Conservation (phyloP, 306 rosid species). For the Trifolium dubium region DNA sequence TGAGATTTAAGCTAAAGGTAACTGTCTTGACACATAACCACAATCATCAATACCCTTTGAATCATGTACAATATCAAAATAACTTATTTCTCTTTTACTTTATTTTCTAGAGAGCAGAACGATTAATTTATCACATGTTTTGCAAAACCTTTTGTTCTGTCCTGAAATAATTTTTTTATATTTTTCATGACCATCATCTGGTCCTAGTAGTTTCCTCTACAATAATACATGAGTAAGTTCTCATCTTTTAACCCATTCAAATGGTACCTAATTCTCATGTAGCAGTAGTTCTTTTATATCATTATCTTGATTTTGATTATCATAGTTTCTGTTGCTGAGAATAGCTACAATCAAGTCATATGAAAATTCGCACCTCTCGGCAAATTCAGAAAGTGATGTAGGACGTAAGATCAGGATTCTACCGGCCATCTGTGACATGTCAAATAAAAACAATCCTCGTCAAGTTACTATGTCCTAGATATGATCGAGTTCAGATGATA, state of each 20-base stretch:
- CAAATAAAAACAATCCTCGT: slow-evolving; percentile 35
- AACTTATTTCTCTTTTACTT: not conserved
- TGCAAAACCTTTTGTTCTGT: slow-evolving; percentile 3
- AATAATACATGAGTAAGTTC: not conserved
- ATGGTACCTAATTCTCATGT: slow-evolving; percentile 8
- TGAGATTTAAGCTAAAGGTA: too few species aligned
- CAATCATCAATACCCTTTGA: not conserved
- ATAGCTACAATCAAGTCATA: slow-evolving; percentile 16
- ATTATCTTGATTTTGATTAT: not conserved
- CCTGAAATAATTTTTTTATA: slow-evolving; percentile 12
- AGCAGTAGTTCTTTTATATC: slow-evolving; percentile 11
- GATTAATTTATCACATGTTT: not conserved
- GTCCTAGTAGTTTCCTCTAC: not conserved
- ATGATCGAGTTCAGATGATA: slow-evolving; percentile 15
- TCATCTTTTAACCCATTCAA: slow-evolving; percentile 6
- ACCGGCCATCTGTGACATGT: slow-evolving; percentile 77
- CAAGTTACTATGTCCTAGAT: slow-evolving; percentile 7
- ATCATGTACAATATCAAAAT: slow-evolving; percentile 16
- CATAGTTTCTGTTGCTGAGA: slow-evolving; percentile 26
- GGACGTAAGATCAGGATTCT: slow-evolving; percentile 84
- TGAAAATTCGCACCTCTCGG: slow-evolving; percentile 65
- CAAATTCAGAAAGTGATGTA: slow-evolving; percentile 76
- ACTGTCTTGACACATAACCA: too few species aligned
- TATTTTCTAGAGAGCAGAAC: slow-evolving; percentile 9
- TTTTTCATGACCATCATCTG: slow-evolving; percentile 10